Percentiles rank a stretch among this genome's conserved stretches.
Evolutionary conservation across 345 rosid genomes (phyloP).

Genomic region (Microthlaspi erraticum): DNA sequence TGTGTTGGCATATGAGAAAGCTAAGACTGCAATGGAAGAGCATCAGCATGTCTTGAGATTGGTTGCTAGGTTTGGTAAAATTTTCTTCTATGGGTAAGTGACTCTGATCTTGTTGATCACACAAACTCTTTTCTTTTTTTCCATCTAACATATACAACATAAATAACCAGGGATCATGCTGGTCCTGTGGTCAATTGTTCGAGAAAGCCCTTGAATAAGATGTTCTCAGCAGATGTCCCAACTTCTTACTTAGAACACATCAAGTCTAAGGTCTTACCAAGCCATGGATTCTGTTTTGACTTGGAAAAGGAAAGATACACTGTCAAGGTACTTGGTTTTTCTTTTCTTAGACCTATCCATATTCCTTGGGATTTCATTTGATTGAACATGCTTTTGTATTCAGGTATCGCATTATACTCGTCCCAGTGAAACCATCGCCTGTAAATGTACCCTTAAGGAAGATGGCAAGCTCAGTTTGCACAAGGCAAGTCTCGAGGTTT

Average conservation of each 20-base stretch:
- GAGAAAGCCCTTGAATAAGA: constrained; percentile 36
- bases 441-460: constrained; percentile 59
- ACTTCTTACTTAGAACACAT: constrained; percentile 48
- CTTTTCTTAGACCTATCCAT: constrained; percentile 43
- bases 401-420: constrained; percentile 53
- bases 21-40: constrained; percentile 42
- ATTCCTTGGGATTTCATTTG: constrained; percentile 35
- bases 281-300: constrained; percentile 47
- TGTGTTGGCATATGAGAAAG: constrained; percentile 46
- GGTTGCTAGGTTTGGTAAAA: constrained; percentile 67
- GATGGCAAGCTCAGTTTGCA: constrained; percentile 56
- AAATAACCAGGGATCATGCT: constrained; percentile 25
- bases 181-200: constrained; percentile 41
- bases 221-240: constrained; percentile 53
- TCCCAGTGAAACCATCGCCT: constrained; percentile 47
- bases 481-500: constrained; percentile 54
- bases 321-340: constrained; percentile 54
- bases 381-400: constrained; percentile 6
- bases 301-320: constrained; percentile 56
- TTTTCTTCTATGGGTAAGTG: constrained; percentile 55
- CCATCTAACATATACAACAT: not conserved
- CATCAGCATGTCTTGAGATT: constrained; percentile 41
- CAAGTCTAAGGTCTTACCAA: constrained; percentile 46
- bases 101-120: constrained; percentile 18
- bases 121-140: not conserved